A percentile compares a stretch with the other conserved stretches of the same genome.
These are phyloP conservation scores for Rosa multiflora DNA, from an alignment of 306 rosid species.

Conservation along the genomic window DNA sequence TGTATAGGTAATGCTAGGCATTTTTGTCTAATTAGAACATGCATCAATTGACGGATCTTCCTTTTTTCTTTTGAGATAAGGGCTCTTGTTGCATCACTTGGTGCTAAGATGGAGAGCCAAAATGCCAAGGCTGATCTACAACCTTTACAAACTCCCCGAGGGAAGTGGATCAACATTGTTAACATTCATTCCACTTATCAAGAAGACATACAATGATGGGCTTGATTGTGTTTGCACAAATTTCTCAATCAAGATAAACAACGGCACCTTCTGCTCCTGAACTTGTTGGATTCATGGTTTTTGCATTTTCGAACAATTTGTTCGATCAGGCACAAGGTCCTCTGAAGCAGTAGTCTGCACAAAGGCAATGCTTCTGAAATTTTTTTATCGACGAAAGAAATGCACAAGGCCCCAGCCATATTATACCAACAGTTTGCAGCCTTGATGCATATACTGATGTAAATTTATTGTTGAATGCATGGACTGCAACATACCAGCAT, in stretches of 20 bases:
- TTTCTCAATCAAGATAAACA: conserved; percentile 23
- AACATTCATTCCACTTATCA: conserved; percentile 11
- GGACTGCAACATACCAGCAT: background rate
- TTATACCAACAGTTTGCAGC: conserved; percentile 10
- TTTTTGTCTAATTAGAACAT: background rate
- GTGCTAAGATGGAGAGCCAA: conserved; percentile 96
- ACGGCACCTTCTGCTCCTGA: conserved; percentile 17
- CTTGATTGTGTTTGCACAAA: conserved; percentile 20
- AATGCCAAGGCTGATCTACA: conserved; percentile 77
- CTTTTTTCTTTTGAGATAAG: background rate
- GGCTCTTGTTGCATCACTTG: conserved; percentile 57
- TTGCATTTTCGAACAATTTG: conserved; percentile 7
- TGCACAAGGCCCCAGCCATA: background rate
- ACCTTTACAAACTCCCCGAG: conserved; percentile 36
- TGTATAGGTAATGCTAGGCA: background rate
- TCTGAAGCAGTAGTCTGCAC: conserved; percentile 1
- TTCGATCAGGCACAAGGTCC: conserved; percentile 5
- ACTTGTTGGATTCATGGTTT: conserved; percentile 10
- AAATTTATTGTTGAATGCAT: conserved; percentile 12
- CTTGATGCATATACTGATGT: conserved; percentile 18
- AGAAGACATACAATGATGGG: conserved; percentile 25
- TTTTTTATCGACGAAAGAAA: conserved; percentile 20
- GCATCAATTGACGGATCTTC: conserved; percentile 14
- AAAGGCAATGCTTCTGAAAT: background rate
- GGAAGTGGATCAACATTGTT: conserved; percentile 2